Conservation (phyloP, 805 yeast genomes). For the Kuraishia hungarica region DNA sequence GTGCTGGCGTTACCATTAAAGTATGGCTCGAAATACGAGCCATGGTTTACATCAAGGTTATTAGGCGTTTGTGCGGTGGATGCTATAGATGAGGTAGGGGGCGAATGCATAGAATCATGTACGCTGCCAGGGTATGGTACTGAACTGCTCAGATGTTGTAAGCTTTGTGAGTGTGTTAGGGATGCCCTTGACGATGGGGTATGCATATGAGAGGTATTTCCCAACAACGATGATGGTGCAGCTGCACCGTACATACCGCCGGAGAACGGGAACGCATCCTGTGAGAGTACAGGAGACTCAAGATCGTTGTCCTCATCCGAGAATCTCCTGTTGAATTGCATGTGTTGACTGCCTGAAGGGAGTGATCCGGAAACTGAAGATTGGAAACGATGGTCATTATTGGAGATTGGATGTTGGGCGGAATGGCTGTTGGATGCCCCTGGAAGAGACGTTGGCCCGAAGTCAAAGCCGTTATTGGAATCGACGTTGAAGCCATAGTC, state of each 20-base stretch:
- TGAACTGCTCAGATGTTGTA: not conserved
- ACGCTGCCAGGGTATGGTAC: not conserved
- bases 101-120: constrained; percentile 7
- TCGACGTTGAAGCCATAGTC: not conserved
- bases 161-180: not conserved
- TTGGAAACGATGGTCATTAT: not conserved
- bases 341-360: not conserved
- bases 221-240: not conserved
- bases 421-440: not conserved
- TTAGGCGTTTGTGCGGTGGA: constrained; percentile 17
- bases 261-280: not conserved
- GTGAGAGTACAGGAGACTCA: not conserved
- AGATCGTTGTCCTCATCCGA: not conserved
- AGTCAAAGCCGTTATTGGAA: constrained; percentile 4
- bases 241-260: not conserved
- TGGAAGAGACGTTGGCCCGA: constrained; percentile 6
- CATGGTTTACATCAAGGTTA: constrained; percentile 3
- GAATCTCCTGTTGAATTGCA: not conserved
- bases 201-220: not conserved
- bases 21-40: constrained; percentile 3
- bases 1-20: not conserved
- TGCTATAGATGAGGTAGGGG: constrained; percentile 14
- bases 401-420: not conserved
- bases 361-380: not conserved
- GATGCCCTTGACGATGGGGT: not conserved